These are phyloP conservation scores for Beta lomatogona DNA, from an alignment of 179 eudicot genomes.

Conservation along the genomic window DNA sequence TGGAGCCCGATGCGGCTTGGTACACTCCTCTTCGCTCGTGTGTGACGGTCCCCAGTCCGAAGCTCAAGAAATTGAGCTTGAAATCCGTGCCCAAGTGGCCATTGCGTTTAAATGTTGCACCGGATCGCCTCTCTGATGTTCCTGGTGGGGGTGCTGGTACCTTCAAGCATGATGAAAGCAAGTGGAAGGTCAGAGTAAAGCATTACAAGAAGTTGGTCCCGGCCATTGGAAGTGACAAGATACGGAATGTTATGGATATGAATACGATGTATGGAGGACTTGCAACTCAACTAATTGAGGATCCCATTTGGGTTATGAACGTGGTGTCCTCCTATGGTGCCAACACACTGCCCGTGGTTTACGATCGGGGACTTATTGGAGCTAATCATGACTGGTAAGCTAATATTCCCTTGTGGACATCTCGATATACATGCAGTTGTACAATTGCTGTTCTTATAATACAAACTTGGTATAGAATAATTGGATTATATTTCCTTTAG, in stretches of 20 bases:
- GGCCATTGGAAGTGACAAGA: constrained; percentile 64
- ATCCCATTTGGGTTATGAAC: constrained; percentile 93
- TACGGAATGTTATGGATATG: constrained; percentile 91
- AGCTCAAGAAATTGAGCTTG: constrained; percentile 48
- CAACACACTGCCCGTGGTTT: constrained; percentile 69
- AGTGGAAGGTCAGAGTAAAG: constrained; percentile 67
- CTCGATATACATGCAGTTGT: background rate
- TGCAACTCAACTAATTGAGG: constrained; percentile 63
- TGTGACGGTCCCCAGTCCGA: constrained; percentile 65
- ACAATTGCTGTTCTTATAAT: background rate
- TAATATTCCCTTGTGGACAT: background rate
- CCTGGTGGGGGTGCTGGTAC: constrained; percentile 57
- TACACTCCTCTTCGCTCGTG: constrained; percentile 86
- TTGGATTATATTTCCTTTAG: background rate
- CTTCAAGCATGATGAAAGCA: constrained; percentile 65
- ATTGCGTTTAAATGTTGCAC: constrained; percentile 47
- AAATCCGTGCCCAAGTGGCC: constrained; percentile 75
- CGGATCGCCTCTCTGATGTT: constrained; percentile 60
- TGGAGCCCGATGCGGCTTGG: constrained; percentile 84
- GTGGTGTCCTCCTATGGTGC: constrained; percentile 80
- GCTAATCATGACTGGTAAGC: constrained; percentile 81
- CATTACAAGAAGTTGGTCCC: constrained; percentile 78
- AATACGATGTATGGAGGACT: constrained; percentile 81
- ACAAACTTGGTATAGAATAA: background rate
- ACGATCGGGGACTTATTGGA: constrained; percentile 92